Base-by-base conservation (phyloP, 1,139 yeast genomes). In the Protomyces macrosporus region DNA sequence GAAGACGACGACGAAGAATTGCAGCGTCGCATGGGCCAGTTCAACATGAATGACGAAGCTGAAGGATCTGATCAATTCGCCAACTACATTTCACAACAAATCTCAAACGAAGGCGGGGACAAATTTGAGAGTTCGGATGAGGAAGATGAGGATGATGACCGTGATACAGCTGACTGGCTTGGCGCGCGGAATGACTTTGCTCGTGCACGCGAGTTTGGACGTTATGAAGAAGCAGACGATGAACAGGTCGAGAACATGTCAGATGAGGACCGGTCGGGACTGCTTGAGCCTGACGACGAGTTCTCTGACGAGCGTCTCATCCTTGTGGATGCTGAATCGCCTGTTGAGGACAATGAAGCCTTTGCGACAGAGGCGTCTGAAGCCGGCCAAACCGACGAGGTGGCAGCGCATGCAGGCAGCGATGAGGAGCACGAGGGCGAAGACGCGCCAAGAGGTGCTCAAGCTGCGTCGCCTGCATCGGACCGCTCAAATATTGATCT, bases 41-140 rank as follows among this genome's bases (percentile, higher is more conserved):
- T 60, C 40, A 32, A 57, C n/a, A 53, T 57, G 34, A 16, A 14
- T 12, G 75, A 72, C 45, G 71, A 66, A 56, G 81, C 77, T 58
- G 80, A 79, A 60, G 57, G 57, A 6, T 55, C 63, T 12, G 81
- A 78, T 65, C 81, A 80, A 69, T 89, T 89, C 72, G 84, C 91
- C 35, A 60, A 59, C 66, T 90, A 89, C 74, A 87, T 90, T 87
- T 84, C 95, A 3, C 90, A 86, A 72, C 93, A 90, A 72, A 81
- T 89, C 72, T 81, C 86, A 10, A 82, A 79, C 68, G 81, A 84
- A 55, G 78, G 83, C n/a, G 83, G 85, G 1, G 83, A 84, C 57
- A 83, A 82, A 66, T 79, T 82, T 66, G 82, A 81, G 1, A 78
- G 83, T 0, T 79, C 84, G 6, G 84, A 83, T 55, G 86, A 79